Percentiles rank a stretch among this genome's conserved stretches.
Evolutionary conservation across 2,329 filamentous ascomycete species (phyloP).

Genomic region (Harringtonia lauricola): DNA sequence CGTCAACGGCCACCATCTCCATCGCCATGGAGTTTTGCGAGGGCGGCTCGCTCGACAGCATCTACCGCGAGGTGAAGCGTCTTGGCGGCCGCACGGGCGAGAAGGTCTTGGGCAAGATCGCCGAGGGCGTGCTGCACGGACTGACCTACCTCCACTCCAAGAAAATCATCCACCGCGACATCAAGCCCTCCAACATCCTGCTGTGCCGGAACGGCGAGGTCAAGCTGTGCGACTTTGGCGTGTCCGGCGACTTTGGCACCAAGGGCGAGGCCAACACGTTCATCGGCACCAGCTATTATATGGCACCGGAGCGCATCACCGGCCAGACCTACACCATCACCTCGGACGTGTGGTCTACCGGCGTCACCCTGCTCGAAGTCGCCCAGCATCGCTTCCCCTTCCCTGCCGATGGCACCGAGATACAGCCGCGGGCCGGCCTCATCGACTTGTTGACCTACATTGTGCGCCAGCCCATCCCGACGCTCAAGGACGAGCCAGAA

Average conservation of each 20-base stretch:
- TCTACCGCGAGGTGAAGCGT: slow-evolving; percentile 95
- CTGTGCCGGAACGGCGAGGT: slow-evolving; percentile 87
- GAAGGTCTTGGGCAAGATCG: slow-evolving; percentile 93
- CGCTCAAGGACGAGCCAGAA: slow-evolving; percentile 87
- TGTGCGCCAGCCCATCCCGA: slow-evolving; percentile 88
- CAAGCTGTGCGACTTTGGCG: slow-evolving; percentile 96
- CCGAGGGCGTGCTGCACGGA: slow-evolving; percentile 86
- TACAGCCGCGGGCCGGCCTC: slow-evolving; percentile 82
- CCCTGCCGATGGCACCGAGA: slow-evolving; percentile 89
- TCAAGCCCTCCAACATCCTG: slow-evolving; percentile 96
- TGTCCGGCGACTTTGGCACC: slow-evolving; percentile 94
- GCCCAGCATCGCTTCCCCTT: slow-evolving; percentile 98
- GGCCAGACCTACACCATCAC: slow-evolving; percentile 98
- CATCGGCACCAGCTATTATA: slow-evolving; percentile 98
- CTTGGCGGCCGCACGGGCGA: slow-evolving; percentile 90
- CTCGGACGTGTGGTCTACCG: slow-evolving; percentile 95
- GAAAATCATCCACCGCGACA: slow-evolving; percentile 97
- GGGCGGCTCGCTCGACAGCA: slow-evolving; percentile 88
- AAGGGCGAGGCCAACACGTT: slow-evolving; percentile 99
- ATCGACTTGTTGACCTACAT: slow-evolving; percentile 97
- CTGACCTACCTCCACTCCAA: slow-evolving; percentile 90
- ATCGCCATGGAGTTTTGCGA: slow-evolving; percentile 99
- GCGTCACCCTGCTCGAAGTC: slow-evolving; percentile 96
- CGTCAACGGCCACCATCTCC: slow-evolving; percentile 90
- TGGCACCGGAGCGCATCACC: slow-evolving; percentile 96